A percentile compares a stretch with the other conserved stretches of the same genome.
Conservation (phyloP, 2,329 filamentous ascomycete genomes). For the Monosporascus sp. region DNA sequence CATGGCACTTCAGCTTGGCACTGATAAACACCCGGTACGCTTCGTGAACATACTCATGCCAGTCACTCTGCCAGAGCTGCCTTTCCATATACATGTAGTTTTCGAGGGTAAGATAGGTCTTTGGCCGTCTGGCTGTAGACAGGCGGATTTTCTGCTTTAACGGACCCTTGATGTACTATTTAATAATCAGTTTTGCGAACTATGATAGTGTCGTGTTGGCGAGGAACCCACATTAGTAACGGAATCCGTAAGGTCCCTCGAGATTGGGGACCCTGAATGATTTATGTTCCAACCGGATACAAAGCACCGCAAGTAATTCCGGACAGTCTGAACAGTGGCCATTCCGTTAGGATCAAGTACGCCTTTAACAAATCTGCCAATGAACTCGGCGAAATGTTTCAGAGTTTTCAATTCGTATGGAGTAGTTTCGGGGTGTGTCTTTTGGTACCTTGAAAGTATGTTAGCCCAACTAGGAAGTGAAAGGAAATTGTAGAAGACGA, state of each 20-base stretch:
- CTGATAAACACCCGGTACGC: slow-evolving; percentile 2
- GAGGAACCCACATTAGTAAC: slow-evolving; percentile 4
- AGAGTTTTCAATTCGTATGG: slow-evolving; percentile 1
- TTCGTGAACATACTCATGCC: slow-evolving; percentile 3
- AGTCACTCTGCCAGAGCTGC: slow-evolving; percentile 4
- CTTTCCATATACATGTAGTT: slow-evolving; percentile 5
- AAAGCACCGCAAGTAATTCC: slow-evolving; percentile 4
- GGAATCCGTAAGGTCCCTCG: slow-evolving; percentile 1
- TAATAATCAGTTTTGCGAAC: neutral
- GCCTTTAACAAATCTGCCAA: neutral
- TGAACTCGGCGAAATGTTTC: slow-evolving; percentile 6
- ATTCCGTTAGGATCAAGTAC: slow-evolving; percentile 1
- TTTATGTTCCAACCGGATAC: slow-evolving; percentile 2
- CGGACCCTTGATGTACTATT: slow-evolving; percentile 1
- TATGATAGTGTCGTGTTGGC: neutral
- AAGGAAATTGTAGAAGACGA: no score
- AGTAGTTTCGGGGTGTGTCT: neutral
- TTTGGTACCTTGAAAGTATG: neutral
- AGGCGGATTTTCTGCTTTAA: slow-evolving; percentile 1
- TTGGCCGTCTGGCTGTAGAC: neutral
- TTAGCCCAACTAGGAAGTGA: no score
- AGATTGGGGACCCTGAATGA: slow-evolving; percentile 1
- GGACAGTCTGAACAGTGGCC: slow-evolving; percentile 1
- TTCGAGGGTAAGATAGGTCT: slow-evolving; percentile 3
- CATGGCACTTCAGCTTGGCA: slow-evolving; percentile 5